Base-by-base conservation (phyloP, 116 monocot species). In the Zostera marina region DNA sequence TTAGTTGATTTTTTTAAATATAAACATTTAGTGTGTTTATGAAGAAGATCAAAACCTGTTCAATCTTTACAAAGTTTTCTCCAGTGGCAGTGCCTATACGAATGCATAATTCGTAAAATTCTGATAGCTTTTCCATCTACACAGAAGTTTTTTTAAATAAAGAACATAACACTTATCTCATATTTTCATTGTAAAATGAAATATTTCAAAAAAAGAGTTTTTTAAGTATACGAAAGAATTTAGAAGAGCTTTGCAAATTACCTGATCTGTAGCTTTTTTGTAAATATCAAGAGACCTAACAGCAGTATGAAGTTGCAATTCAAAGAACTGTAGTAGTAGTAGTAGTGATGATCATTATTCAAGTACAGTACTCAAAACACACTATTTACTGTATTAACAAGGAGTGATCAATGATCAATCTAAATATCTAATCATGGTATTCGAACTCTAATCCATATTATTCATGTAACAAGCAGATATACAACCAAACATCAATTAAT, bases 211-310 rank as follows among this genome's bases (percentile, higher is more conserved):
- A 63, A 24, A 21, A 13, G 17, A 54, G 40, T 13, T 22, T n/a
- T n/a, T n/a, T n/a, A n/a, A n/a, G n/a, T n/a, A n/a, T n/a, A n/a
- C n/a, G n/a, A 3, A 16, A 52, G 17, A 16, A 16, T 19, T 19
- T 52, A 16, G n/a, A 52, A 55, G 13, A 32, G 26, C 26, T 24
- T 55, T 32, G 9, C 23, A 55, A 55, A 43, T 20, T 69, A 84
- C 92, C 80, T 92, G 86, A 23, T 64, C 46, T 19, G 66, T 73
- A 24, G 84, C 74, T 68, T 70, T 84, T 47, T 70, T 64, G 49
- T 93, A 87, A 63, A 87, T 87, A 56, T 79, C 76, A 59, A 87
- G 74, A 70, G 93, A 81, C 48, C 79, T 83, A 21, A 93, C 63
- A 44, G 93, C 83, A 76, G 78, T 81, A 74, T 79, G 79, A 2